Conservation (phyloP, 805 yeast genomes). For the Starmerella kuoi region DNA sequence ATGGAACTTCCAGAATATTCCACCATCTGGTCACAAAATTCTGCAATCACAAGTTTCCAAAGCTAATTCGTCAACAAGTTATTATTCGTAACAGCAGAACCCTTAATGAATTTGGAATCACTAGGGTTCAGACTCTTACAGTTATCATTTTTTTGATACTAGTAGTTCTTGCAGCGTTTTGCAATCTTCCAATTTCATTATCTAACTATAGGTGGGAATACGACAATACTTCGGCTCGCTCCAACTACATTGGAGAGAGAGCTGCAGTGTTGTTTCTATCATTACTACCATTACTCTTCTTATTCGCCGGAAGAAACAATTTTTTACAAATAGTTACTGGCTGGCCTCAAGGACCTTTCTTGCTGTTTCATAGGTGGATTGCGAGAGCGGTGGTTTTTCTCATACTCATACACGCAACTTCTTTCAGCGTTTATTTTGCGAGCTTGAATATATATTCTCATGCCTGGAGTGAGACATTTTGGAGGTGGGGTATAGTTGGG, state of each 20-base stretch:
- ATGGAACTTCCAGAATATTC: conserved; percentile 1
- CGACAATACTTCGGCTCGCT: conserved; percentile 3
- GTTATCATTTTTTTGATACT: conserved; percentile 29
- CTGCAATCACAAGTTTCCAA: background rate
- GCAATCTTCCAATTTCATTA: conserved; percentile 3
- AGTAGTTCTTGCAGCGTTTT: conserved; percentile 25
- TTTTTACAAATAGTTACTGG: conserved; percentile 50
- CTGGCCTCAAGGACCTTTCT: conserved; percentile 45
- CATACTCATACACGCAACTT: conserved; percentile 23
- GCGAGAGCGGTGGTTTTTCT: conserved; percentile 22
- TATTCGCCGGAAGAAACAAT: conserved; percentile 60
- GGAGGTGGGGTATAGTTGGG: conserved; percentile 23
- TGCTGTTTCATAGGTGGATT: conserved; percentile 40
- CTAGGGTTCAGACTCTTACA: conserved; percentile 26
- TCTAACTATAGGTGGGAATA: conserved; percentile 10
- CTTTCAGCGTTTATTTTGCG: conserved; percentile 17
- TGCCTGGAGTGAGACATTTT: conserved; percentile 13
- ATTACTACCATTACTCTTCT: conserved; percentile 23
- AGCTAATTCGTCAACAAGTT: background rate
- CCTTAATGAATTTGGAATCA: background rate
- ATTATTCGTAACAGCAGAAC: background rate
- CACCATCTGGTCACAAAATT: background rate
- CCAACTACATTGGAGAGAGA: conserved; percentile 11
- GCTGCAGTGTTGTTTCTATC: conserved; percentile 16
- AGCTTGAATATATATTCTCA: conserved; percentile 9